These are phyloP conservation scores for Erysimum cheiranthoides DNA, from an alignment of 345 rosid species.

Conservation along the genomic window DNA sequence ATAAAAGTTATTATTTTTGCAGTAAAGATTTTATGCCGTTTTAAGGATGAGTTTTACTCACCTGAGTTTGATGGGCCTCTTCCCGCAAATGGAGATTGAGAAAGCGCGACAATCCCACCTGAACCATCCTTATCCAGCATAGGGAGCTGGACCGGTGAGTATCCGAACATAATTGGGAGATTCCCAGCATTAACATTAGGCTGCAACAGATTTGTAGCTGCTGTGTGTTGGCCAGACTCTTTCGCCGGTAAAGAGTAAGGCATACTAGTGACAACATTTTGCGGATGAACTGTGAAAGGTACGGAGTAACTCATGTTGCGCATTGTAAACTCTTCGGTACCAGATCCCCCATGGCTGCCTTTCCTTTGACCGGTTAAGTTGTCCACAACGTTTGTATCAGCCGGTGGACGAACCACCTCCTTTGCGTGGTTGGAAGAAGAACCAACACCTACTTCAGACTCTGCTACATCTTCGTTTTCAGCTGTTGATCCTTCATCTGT, in stretches of 20 bases:
- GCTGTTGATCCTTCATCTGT: slow-evolving; percentile 92
- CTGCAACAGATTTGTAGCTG: slow-evolving; percentile 55
- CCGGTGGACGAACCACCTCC: slow-evolving; percentile 55
- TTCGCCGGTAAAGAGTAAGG: slow-evolving; percentile 52
- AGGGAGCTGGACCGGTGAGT: slow-evolving; percentile 84
- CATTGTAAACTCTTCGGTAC: slow-evolving; percentile 61
- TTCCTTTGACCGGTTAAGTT: slow-evolving; percentile 49
- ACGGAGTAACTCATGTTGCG: slow-evolving; percentile 56
- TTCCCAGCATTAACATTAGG: slow-evolving; percentile 62
- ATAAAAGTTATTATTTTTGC: background rate
- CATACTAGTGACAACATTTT: slow-evolving; percentile 47
- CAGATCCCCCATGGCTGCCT: slow-evolving; percentile 39
- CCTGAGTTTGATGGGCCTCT: slow-evolving; percentile 62
- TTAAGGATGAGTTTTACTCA: slow-evolving; percentile 40
- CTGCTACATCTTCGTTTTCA: slow-evolving; percentile 95
- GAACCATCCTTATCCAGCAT: slow-evolving; percentile 79
- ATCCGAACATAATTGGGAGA: slow-evolving; percentile 76
- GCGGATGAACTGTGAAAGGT: slow-evolving; percentile 65
- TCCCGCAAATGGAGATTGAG: slow-evolving; percentile 61
- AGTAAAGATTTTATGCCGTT: background rate
- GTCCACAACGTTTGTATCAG: slow-evolving; percentile 51
- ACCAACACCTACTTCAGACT: slow-evolving; percentile 86
- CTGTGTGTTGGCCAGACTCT: slow-evolving; percentile 56
- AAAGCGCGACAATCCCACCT: slow-evolving; percentile 64
- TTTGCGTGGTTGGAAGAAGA: slow-evolving; percentile 70